Evolutionary conservation across 768 basidiomycete species (phyloP).

Genomic region (Agrocybe chaxingu): DNA sequence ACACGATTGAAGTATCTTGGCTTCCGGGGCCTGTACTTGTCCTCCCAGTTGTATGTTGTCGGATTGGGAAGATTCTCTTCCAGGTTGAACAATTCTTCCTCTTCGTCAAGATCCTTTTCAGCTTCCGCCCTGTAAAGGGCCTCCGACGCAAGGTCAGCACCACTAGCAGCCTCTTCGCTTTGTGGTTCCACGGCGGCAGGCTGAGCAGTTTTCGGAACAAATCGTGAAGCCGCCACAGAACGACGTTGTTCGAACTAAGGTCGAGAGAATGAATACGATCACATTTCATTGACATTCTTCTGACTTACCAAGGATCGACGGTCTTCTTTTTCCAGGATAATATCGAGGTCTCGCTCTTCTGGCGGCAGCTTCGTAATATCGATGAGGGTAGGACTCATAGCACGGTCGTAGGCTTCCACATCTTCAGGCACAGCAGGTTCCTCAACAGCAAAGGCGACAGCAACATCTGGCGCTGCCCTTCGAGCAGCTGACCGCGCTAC

Average conservation of each 20-base stretch:
- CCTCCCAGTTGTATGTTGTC: conserved; percentile 95
- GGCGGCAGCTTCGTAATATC: conserved; percentile 66
- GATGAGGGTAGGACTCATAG: conserved; percentile 81
- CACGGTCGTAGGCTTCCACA: conserved; percentile 76
- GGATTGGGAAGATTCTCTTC: conserved; percentile 86
- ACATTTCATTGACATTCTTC: background rate
- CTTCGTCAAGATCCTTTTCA: conserved; percentile 90
- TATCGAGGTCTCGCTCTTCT: conserved; percentile 82
- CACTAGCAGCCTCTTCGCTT: conserved; percentile 54
- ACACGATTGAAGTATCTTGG: conserved; percentile 99
- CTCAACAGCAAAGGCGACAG: conserved; percentile 23
- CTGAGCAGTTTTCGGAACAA: conserved; percentile 75
- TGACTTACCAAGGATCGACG: conserved; percentile 57
- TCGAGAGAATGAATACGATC: conserved; percentile 5
- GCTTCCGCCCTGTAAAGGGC: conserved; percentile 89
- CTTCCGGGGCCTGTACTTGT: conserved; percentile 96
- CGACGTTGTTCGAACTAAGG: conserved; percentile 75
- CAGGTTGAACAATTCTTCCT: conserved; percentile 92
- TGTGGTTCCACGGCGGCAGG: conserved; percentile 54
- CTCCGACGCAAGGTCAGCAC: conserved; percentile 81
- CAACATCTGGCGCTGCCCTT: conserved; percentile 31
- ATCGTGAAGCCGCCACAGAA: conserved; percentile 78
- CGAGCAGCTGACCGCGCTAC: conserved; percentile 60
- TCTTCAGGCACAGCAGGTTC: conserved; percentile 48
- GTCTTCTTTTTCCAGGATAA: conserved; percentile 69